Evolutionary conservation across 208 protist species (phyloP), one percentile per base, ranked within the genome.

Genomic region (Trichomonas vaginalis): DNA sequence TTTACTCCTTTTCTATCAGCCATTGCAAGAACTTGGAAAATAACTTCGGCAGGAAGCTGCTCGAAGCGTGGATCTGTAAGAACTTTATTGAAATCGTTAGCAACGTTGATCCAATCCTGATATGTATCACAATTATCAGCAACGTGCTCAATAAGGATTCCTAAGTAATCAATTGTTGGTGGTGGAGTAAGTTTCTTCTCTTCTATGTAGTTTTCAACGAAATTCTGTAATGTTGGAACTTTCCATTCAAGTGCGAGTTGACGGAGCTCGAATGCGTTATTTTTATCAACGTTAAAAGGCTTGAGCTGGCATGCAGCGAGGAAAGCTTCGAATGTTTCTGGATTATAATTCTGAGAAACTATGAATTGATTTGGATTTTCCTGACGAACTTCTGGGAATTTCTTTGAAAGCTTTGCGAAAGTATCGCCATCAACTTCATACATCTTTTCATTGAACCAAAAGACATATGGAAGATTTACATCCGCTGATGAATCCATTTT

Each of bases 151-250:
- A 88, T 88, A 15, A 88, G 40, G 32, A 88, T 40, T 32, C 82
- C 82, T 3, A 88, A 14, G 32, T 88, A 40, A 23, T 88, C 82
- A 8, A 88, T 88, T 45, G 14, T 42, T 42, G 82, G 17, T 88
- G 82, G 82, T 47, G 35, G 39, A 21, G 17, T 35, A 32, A 88
- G 82, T 45, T 88, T 88, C 9, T 88, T 88, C 17, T 35, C 32
- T 88, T 88, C 40, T 32, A 88, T 88, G 40, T 88, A 88, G 27
- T 88, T 88, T 35, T 88, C 82, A 88, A 88, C 82, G 27, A 88
- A 88, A 45, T 42, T 88, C 27, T 88, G 35, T 15, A 88, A 40
- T 42, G 82, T 45, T n/a, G 35, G 40, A 46, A 88, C 82, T 35
- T 40, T 40, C 82, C 82, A 88, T 47, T 88, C 82, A 12, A 70